Conservation (phyloP, 2,329 filamentous ascomycete species). For the Talaromyces sp. region DNA sequence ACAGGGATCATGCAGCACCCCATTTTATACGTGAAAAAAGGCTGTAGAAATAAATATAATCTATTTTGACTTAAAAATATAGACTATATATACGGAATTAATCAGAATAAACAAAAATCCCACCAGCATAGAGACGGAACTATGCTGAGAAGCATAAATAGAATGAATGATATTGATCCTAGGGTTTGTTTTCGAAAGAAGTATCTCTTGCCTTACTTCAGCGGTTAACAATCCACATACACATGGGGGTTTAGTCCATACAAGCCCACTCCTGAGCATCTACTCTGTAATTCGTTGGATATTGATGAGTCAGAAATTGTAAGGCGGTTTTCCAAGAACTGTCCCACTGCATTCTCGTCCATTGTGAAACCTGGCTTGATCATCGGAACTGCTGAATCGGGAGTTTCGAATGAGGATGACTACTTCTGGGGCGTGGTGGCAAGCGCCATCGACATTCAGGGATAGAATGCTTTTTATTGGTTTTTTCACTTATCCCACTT, state of each 20-base stretch:
- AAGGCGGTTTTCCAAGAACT: constrained; percentile 44
- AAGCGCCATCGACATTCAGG: background rate
- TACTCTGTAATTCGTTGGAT: too few relatives aligned
- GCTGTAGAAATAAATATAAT: background rate
- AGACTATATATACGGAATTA: background rate
- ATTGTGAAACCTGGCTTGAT: constrained; percentile 83
- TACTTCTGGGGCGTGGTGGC: constrained; percentile 53
- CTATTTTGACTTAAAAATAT: background rate
- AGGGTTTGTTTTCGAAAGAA: background rate
- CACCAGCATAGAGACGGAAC: background rate
- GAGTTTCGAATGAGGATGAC: constrained; percentile 64
- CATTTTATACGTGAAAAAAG: too few relatives aligned
- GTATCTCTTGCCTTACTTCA: background rate
- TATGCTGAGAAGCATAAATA: background rate
- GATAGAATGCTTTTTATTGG: background rate
- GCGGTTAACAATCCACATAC: too few relatives aligned
- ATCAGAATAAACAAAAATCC: background rate
- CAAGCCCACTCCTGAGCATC: too few relatives aligned
- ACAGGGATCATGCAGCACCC: too few relatives aligned
- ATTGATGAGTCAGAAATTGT: constrained; percentile 26
- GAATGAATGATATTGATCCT: background rate
- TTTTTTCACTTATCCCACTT: background rate
- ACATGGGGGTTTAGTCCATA: background rate
- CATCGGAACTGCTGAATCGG: constrained; percentile 64
- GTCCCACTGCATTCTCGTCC: constrained; percentile 45